phyloP scores from a whole-genome alignment of 2,329 filamentous ascomycete genomes.

The Setomelanomma holmii region DNA sequence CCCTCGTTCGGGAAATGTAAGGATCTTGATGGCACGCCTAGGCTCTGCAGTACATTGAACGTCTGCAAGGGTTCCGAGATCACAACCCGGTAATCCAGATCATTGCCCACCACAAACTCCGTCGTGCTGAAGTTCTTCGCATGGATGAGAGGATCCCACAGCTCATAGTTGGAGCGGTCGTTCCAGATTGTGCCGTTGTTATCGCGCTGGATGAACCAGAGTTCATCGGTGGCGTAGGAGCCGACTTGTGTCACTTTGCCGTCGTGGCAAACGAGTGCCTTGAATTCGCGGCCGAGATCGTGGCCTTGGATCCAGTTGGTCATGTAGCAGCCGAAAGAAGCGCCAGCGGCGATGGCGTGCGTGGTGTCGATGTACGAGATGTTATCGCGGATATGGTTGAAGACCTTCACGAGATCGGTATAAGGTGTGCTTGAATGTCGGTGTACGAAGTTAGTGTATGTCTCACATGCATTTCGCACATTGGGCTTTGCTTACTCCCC shows the following conservation, averaged over 20 bases:
- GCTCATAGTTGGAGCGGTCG: constrained; percentile 57
- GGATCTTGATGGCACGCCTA: constrained; percentile 76
- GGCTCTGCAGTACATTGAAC: constrained; percentile 84
- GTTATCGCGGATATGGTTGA: constrained; percentile 74
- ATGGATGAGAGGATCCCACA: constrained; percentile 65
- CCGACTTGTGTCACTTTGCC: constrained; percentile 72
- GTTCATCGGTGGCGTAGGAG: constrained; percentile 58
- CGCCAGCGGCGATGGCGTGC: constrained; percentile 76
- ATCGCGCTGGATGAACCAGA: constrained; percentile 61
- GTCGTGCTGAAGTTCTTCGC: constrained; percentile 80
- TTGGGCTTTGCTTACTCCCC: no score
- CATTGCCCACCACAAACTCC: constrained; percentile 88
- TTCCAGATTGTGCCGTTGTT: constrained; percentile 49
- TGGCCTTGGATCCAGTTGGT: constrained; percentile 89
- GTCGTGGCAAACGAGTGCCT: constrained; percentile 86
- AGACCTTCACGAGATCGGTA: constrained; percentile 78
- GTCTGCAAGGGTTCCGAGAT: constrained; percentile 82
- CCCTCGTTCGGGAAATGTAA: constrained; percentile 81
- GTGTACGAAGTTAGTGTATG: no score
- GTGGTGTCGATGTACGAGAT: constrained; percentile 72
- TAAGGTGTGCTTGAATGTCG: constrained; percentile 76
- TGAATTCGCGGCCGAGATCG: constrained; percentile 80
- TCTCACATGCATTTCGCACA: no score
- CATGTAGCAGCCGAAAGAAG: constrained; percentile 57
- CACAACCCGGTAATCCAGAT: constrained; percentile 85